phyloP scores from a whole-genome alignment of 225 moss, liverwort and hornwort species.

The Ulota crispa region DNA sequence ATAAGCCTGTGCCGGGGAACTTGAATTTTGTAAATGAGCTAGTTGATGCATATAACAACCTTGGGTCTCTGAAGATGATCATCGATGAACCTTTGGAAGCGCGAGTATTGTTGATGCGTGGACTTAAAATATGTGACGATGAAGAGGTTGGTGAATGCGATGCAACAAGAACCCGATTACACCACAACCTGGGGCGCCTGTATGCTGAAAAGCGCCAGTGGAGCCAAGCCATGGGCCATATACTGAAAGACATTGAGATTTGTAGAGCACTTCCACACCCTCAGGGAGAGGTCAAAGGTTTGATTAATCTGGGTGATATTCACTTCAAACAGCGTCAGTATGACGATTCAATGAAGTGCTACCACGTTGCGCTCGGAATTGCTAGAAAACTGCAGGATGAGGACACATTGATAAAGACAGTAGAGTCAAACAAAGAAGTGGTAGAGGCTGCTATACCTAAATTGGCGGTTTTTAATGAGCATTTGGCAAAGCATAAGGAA shows the following conservation, averaged over 20 bases:
- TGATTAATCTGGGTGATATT: slow-evolving; percentile 78
- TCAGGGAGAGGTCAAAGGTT: slow-evolving; percentile 96
- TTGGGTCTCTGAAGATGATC: slow-evolving; percentile 69
- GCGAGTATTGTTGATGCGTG: slow-evolving; percentile 48
- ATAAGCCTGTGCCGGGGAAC: slow-evolving; percentile 45
- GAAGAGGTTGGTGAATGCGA: slow-evolving; percentile 81
- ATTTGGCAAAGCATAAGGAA: slow-evolving; percentile 62
- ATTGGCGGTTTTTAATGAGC: slow-evolving; percentile 48
- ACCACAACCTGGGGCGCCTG: slow-evolving; percentile 92
- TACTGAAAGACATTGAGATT: slow-evolving; percentile 75
- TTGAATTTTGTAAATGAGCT: slow-evolving; percentile 77
- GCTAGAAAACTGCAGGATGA: slow-evolving; percentile 90
- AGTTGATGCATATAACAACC: slow-evolving; percentile 90
- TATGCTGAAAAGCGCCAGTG: slow-evolving; percentile 72
- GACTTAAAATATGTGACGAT: slow-evolving; percentile 73
- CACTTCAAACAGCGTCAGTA: slow-evolving; percentile 74
- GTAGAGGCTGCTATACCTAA: slow-evolving; percentile 60
- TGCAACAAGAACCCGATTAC: slow-evolving; percentile 82
- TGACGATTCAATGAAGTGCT: slow-evolving; percentile 65
- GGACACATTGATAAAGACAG: slow-evolving; percentile 51
- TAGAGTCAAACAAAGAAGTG: slow-evolving; percentile 61
- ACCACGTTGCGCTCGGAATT: slow-evolving; percentile 65
- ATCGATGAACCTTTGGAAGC: slow-evolving; percentile 68
- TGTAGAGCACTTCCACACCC: slow-evolving; percentile 82
- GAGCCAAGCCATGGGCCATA: slow-evolving; percentile 57